Evolutionary conservation across 2,329 filamentous ascomycete genomes (phyloP), one percentile per base, ranked within the genome.

Genomic region (Scedosporium dehoogii): DNA sequence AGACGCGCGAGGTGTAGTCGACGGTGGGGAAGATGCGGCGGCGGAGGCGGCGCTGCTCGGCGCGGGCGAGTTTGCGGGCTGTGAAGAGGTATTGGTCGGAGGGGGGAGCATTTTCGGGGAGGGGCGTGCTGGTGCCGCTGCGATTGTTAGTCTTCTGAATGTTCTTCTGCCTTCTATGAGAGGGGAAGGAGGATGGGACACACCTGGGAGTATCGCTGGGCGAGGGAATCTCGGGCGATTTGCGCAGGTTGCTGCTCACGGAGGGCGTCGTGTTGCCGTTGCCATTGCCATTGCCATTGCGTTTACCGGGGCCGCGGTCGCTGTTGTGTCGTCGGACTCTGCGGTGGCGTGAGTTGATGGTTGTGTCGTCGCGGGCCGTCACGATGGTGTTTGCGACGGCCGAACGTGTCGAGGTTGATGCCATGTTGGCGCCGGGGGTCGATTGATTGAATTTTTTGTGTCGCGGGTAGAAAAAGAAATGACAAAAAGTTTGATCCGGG

Each of bases 1-100:
- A 97, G 23, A 97, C 88, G 63, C 94, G 89, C 64, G 89, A 88
- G 48, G 90, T 85, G 76, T 93, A 99, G 70, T 96, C 90, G 71
- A 96, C 92, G 23, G 90, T 94, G 23, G 96, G 93, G 73, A 97
- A 99, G 67, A 97, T 81, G 68, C 92, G 88, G 63, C 88, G 88
- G 67, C 89, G 87, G 68, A 92, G 88, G 63, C 88, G 88, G 67
- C 89, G 87, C 69, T 91, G 89, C 73, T 92, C 85, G 64, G 89
- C 90, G 70, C 92, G 88, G 59, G 88, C 86, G 69, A 93, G 89
- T 72, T 91, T 92, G 67, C 92, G 87, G 23, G 89, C 92, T 14
- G 86, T 88, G 51, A 91, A 96, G 65, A 96, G 88, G 44, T 89
- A 92, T 68, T 93, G 89, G 63, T 88, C 86, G 1, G 93, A 97